Percentiles rank a stretch among this genome's conserved stretches.
These are phyloP conservation scores for Apiospora hydei DNA, from an alignment of 2,329 filamentous ascomycete genomes.

Conservation along the genomic window DNA sequence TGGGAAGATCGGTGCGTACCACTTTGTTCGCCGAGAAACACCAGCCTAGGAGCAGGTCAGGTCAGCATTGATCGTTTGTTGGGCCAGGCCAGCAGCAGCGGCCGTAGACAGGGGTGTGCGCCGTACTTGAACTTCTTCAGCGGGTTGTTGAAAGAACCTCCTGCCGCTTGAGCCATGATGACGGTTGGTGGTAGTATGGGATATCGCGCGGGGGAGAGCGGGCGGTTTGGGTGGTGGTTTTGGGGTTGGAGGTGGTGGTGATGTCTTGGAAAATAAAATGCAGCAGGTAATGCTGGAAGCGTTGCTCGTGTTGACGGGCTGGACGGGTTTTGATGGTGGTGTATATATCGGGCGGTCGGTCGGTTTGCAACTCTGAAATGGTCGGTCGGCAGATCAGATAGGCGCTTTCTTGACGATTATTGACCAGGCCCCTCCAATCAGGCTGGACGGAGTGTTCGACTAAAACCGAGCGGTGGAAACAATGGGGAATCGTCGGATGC, in stretches of 20 bases:
- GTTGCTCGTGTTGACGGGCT: background rate
- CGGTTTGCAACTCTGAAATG: background rate
- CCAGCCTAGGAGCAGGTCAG: constrained; percentile 67
- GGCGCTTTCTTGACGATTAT: background rate
- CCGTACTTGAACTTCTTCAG: constrained; percentile 99
- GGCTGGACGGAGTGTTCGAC: constrained; percentile 19
- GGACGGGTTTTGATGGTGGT: background rate
- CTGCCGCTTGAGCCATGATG: constrained; percentile 78
- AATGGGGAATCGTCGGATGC: constrained; percentile 22
- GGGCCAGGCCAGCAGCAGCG: constrained; percentile 1
- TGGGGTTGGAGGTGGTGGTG: background rate
- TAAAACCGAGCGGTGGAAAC: constrained; percentile 13
- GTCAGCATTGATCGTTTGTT: constrained; percentile 1
- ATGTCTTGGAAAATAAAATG: background rate
- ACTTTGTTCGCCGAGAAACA: constrained; percentile 98
- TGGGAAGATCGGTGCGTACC: constrained; percentile 65
- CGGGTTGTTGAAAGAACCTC: constrained; percentile 95
- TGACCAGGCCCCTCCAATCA: background rate
- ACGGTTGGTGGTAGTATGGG: constrained; percentile 43
- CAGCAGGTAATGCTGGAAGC: background rate
- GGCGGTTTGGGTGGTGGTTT: constrained; percentile 7
- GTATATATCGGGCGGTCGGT: constrained; percentile 17
- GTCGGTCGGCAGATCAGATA: background rate
- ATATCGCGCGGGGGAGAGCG: constrained; percentile 4
- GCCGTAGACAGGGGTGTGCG: constrained; percentile 30